Conservation (phyloP, 108 stramenopile genomes). For the Mayamaea pseudoterrestris region DNA sequence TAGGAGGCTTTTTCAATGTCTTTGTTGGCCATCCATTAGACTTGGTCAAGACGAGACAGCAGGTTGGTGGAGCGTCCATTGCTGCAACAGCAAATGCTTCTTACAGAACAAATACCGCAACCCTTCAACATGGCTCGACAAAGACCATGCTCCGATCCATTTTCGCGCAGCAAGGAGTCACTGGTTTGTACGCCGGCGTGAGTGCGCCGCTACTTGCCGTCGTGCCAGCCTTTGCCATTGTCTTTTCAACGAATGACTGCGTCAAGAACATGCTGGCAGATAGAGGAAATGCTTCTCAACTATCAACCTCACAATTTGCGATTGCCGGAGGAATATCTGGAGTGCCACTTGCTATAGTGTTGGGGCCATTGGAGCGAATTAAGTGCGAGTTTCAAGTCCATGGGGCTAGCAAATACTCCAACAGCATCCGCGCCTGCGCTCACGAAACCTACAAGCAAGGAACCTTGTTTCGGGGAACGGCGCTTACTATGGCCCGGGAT, state of each 20-base stretch:
- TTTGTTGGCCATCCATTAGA: constrained; percentile 68
- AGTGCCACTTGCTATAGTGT: constrained; percentile 63
- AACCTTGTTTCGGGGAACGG: constrained; percentile 75
- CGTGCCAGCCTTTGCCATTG: constrained; percentile 83
- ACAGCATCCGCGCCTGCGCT: constrained; percentile 40
- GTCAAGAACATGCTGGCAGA: constrained; percentile 50
- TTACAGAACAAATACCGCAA: not conserved
- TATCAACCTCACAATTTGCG: constrained; percentile 49
- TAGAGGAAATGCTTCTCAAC: constrained; percentile 12
- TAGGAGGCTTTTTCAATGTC: constrained; percentile 45
- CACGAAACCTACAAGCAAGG: constrained; percentile 63
- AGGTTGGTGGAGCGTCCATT: constrained; percentile 36
- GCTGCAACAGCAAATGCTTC: constrained; percentile 5
- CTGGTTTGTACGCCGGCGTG: constrained; percentile 79
- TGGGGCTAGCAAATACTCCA: constrained; percentile 55
- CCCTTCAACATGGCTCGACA: constrained; percentile 10
- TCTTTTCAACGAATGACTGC: constrained; percentile 85
- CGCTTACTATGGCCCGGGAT: constrained; percentile 71
- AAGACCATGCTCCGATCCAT: constrained; percentile 54
- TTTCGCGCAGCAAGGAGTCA: constrained; percentile 48
- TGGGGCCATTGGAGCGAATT: constrained; percentile 82
- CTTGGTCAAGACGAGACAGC: constrained; percentile 66
- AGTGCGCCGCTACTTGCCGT: constrained; percentile 79
- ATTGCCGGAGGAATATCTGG: constrained; percentile 78
- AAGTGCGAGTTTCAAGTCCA: constrained; percentile 88